Evolutionary conservation across 768 basidiomycete genomes (phyloP).

Genomic region (Tulasnella sp.): DNA sequence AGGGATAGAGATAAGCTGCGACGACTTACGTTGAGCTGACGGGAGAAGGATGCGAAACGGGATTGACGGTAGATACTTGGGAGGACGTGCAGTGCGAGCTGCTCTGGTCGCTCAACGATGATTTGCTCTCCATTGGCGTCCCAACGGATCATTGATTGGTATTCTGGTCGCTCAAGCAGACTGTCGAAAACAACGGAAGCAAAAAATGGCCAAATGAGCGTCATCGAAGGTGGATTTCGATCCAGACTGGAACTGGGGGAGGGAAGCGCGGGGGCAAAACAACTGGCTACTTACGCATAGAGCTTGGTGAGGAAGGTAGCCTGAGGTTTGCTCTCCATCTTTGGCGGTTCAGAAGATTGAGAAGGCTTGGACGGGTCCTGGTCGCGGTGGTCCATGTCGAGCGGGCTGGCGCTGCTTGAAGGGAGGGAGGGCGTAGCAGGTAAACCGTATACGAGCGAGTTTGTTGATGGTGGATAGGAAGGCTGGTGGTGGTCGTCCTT

Average conservation of each 20-base stretch:
- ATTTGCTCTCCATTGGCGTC: slow-evolving; percentile 89
- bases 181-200: slow-evolving; percentile 35
- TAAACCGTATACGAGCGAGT: neutral
- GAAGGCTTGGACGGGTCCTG: slow-evolving; percentile 13
- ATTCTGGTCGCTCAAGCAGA: slow-evolving; percentile 82
- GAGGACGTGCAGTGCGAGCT: slow-evolving; percentile 87
- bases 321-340: slow-evolving; percentile 73
- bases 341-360: slow-evolving; percentile 35
- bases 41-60: slow-evolving; percentile 93
- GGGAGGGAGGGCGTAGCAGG: neutral
- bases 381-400: slow-evolving; percentile 17
- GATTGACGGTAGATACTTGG: slow-evolving; percentile 94
- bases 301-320: slow-evolving; percentile 96
- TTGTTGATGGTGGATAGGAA: neutral
- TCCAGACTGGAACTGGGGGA: neutral
- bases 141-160: slow-evolving; percentile 97
- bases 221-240: neutral
- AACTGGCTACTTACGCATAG: slow-evolving; percentile 64
- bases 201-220: slow-evolving; percentile 6
- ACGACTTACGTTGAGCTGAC: slow-evolving; percentile 82
- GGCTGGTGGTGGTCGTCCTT: neutral
- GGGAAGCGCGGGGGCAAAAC: neutral
- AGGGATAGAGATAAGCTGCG: slow-evolving; percentile 15
- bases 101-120: slow-evolving; percentile 89
- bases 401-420: neutral